Evolutionary conservation across 208 protist genomes (phyloP).

Genomic region (Trichomonas gallinae): DNA sequence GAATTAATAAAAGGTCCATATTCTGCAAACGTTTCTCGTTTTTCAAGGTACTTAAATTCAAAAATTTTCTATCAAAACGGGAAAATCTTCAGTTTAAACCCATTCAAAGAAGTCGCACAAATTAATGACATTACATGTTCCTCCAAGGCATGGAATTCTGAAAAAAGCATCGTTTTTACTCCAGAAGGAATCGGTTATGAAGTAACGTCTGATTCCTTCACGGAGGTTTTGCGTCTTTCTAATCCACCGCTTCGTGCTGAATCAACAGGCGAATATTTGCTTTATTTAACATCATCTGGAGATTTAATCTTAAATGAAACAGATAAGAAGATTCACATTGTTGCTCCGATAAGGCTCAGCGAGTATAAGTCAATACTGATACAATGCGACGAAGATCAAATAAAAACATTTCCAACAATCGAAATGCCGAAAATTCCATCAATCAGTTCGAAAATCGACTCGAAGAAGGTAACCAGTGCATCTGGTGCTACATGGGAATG

Average conservation of each 20-base stretch:
- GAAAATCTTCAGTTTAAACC: not conserved
- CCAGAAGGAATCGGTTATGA: not conserved
- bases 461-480: not conserved
- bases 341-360: not conserved
- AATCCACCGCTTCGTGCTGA: not conserved
- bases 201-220: not conserved
- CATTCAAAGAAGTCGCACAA: not conserved
- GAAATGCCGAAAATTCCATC: not conserved
- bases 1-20: not conserved
- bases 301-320: not conserved
- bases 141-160: not conserved
- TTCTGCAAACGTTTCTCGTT: not conserved
- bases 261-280: not conserved
- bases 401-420: not conserved
- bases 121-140: not conserved
- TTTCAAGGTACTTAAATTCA: not conserved
- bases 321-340: not conserved
- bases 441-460: not conserved
- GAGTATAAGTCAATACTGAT: constrained; percentile 1
- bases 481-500: not conserved
- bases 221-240: not conserved
- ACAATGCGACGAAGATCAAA: not conserved
- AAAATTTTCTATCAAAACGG: not conserved
- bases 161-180: not conserved
- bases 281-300: not conserved